These are phyloP conservation scores for Pythium periplocum DNA, from an alignment of 352 stramenopile genomes.

Conservation along the genomic window DNA sequence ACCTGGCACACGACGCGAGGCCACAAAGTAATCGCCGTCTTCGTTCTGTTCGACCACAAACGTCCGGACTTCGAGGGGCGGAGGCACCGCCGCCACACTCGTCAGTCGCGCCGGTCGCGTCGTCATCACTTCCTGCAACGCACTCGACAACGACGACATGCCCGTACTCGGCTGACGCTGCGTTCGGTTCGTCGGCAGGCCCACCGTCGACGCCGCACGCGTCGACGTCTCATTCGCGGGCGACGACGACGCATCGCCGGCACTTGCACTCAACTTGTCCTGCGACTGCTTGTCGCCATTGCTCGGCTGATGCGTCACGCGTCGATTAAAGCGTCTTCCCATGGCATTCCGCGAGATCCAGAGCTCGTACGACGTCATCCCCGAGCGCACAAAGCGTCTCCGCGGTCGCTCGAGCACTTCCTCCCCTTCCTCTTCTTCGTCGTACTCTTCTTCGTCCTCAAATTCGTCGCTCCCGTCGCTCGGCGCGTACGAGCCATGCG, in stretches of 20 bases:
- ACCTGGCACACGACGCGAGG: slow-evolving; percentile 13
- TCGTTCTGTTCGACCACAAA: slow-evolving; percentile 23
- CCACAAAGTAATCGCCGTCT: slow-evolving; percentile 19
- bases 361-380: slow-evolving; percentile 23
- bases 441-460: slow-evolving; percentile 6
- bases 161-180: too few relatives aligned
- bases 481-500: background rate
- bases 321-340: slow-evolving; percentile 18
- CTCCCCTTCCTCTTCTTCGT: slow-evolving; percentile 6
- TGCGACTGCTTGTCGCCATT: background rate
- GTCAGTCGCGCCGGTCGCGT: slow-evolving; percentile 9
- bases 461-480: slow-evolving; percentile 8
- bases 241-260: too few relatives aligned
- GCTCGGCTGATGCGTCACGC: slow-evolving; percentile 6
- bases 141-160: slow-evolving; percentile 22
- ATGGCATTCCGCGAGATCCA: slow-evolving; percentile 24
- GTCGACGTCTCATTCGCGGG: too few relatives aligned
- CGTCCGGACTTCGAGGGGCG: slow-evolving; percentile 4
- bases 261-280: too few relatives aligned
- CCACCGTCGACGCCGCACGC: too few relatives aligned
- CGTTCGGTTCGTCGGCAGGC: too few relatives aligned
- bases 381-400: slow-evolving; percentile 21
- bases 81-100: slow-evolving; percentile 12
- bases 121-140: slow-evolving; percentile 23
- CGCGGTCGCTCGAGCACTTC: slow-evolving; percentile 8